Evolutionary conservation across 148 eudicot genomes (phyloP).

Genomic region (Pharnaceum exiguum): DNA sequence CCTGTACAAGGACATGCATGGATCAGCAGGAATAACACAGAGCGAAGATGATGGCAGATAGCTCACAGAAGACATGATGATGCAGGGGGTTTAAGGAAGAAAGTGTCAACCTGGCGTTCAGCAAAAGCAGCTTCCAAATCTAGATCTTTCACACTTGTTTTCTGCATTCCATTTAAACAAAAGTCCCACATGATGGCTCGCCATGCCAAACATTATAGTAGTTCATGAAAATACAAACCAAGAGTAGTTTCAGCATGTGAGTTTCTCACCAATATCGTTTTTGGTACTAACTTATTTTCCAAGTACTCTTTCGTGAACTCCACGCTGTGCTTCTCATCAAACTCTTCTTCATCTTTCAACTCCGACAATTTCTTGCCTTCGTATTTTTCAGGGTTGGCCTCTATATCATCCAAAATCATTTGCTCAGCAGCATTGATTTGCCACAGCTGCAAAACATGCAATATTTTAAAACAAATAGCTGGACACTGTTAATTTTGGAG

Average conservation of each 20-base stretch:
- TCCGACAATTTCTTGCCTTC: slow-evolving; percentile 64
- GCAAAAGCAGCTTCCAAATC: slow-evolving; percentile 92
- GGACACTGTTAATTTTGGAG: background rate
- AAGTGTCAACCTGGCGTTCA: slow-evolving; percentile 75
- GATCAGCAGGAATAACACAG: slow-evolving; percentile 12
- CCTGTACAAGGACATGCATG: slow-evolving; percentile 31
- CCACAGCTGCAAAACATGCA: slow-evolving; percentile 65
- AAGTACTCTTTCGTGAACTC: slow-evolving; percentile 54
- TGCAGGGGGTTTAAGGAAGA: background rate
- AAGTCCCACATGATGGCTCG: background rate
- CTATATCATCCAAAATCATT: slow-evolving; percentile 90
- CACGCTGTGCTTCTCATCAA: slow-evolving; percentile 67
- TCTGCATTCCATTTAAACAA: slow-evolving; percentile 37
- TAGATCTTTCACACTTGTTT: slow-evolving; percentile 79
- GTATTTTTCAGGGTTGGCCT: slow-evolving; percentile 78
- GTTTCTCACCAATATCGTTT: slow-evolving; percentile 50
- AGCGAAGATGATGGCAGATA: too few relatives aligned
- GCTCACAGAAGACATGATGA: background rate
- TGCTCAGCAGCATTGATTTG: slow-evolving; percentile 93
- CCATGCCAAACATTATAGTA: background rate
- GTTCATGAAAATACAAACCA: background rate
- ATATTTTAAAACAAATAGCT: slow-evolving; percentile 4
- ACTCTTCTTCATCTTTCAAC: slow-evolving; percentile 77
- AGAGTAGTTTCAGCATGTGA: background rate
- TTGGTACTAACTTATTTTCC: slow-evolving; percentile 53